These are phyloP conservation scores for Brassica cretica DNA, from an alignment of 345 rosid genomes.

Conservation along the genomic window DNA sequence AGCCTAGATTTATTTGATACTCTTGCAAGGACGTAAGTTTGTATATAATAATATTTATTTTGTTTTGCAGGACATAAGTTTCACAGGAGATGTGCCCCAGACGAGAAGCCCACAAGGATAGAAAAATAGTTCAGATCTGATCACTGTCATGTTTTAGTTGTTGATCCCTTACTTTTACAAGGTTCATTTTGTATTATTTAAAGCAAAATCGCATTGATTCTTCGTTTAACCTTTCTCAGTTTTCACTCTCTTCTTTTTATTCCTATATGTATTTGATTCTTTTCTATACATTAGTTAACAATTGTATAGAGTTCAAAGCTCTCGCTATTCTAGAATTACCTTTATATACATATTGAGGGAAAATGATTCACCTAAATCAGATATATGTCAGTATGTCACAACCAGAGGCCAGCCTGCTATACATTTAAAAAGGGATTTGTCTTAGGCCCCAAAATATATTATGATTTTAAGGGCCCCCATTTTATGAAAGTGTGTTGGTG, in stretches of 20 bases:
- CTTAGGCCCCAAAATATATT: too few species aligned
- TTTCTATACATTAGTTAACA: slow-evolving; percentile 10
- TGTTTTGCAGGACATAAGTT: slow-evolving; percentile 49
- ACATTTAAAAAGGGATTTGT: too few species aligned
- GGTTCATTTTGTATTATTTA: slow-evolving; percentile 16
- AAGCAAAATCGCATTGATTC: slow-evolving; percentile 24
- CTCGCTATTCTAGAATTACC: neutral
- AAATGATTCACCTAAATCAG: too few species aligned
- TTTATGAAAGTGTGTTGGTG: too few species aligned
- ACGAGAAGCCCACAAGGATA: slow-evolving; percentile 63
- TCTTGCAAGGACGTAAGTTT: neutral
- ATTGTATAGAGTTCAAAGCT: slow-evolving; percentile 33
- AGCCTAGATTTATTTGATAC: neutral
- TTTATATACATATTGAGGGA: neutral
- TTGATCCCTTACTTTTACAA: slow-evolving; percentile 23
- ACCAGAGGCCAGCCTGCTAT: too few species aligned
- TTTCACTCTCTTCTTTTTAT: slow-evolving; percentile 24
- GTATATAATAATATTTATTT: neutral
- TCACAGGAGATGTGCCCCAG: slow-evolving; percentile 52
- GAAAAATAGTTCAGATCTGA: slow-evolving; percentile 8
- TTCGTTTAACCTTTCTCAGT: slow-evolving; percentile 25
- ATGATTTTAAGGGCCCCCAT: too few species aligned
- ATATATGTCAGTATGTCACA: too few species aligned
- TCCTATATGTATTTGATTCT: slow-evolving; percentile 23
- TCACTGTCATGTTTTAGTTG: slow-evolving; percentile 20